Percentiles rank a stretch among this genome's conserved stretches.
These are phyloP conservation scores for Phytophthora pistaciae DNA, from an alignment of 352 stramenopile species.

Conservation along the genomic window DNA sequence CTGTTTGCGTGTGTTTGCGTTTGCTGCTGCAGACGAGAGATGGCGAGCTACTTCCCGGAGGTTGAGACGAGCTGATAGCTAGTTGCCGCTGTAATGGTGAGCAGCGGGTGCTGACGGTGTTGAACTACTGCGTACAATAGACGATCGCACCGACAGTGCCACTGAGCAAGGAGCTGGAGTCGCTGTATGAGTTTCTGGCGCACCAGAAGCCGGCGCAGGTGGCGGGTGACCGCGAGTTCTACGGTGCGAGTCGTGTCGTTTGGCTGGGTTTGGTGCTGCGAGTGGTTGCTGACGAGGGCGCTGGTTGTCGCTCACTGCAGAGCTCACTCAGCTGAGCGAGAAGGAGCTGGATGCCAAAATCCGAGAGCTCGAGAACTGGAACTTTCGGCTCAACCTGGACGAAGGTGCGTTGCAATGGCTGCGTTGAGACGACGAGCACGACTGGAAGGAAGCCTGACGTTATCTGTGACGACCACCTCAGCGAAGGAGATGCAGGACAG, in stretches of 20 bases:
- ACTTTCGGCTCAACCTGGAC: constrained; percentile 83
- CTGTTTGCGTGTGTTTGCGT: neutral
- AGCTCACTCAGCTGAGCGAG: constrained; percentile 57
- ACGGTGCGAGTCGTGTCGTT: constrained; percentile 24
- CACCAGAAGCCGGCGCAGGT: constrained; percentile 48
- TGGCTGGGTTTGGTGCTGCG: neutral
- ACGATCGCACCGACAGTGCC: constrained; percentile 58
- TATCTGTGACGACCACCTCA: constrained; percentile 11
- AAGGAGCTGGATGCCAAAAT: constrained; percentile 78
- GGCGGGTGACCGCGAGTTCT: constrained; percentile 51
- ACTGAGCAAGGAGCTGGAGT: constrained; percentile 62
- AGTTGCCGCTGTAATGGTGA: neutral
- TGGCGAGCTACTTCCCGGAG: constrained; percentile 37
- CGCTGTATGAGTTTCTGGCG: constrained; percentile 65
- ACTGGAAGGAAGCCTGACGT: neutral
- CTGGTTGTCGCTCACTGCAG: constrained; percentile 25
- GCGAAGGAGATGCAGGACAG: constrained; percentile 55
- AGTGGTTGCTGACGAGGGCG: neutral
- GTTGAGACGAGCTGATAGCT: constrained; percentile 4
- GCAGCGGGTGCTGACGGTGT: neutral
- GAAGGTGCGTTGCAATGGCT: constrained; percentile 51
- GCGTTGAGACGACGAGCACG: neutral
- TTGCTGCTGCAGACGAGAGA: constrained; percentile 7
- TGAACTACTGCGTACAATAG: constrained; percentile 30
- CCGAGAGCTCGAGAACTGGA: constrained; percentile 85